Conservation (phyloP, 164 flowering plant genomes). For the Nymphaea colorata region DNA sequence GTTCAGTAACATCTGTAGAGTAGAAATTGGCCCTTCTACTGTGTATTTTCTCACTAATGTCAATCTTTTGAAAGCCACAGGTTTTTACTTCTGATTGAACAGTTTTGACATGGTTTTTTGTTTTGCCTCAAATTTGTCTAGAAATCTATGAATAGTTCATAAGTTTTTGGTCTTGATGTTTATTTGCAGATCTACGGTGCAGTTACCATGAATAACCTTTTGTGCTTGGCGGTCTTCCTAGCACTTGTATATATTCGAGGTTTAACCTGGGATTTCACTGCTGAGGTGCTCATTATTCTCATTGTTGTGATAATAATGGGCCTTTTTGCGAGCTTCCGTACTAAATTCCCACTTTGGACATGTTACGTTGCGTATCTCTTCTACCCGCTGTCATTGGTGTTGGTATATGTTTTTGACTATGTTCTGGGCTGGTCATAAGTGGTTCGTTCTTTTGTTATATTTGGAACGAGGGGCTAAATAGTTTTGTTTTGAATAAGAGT, state of each 20-base stretch:
- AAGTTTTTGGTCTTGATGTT: too few relatives aligned
- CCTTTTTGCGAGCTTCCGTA: slow-evolving; percentile 46
- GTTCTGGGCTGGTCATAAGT: slow-evolving; percentile 51
- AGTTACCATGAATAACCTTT: slow-evolving; percentile 65
- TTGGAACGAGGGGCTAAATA: too few relatives aligned
- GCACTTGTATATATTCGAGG: slow-evolving; percentile 51
- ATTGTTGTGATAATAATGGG: slow-evolving; percentile 62
- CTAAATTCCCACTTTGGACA: slow-evolving; percentile 71
- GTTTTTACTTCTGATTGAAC: too few relatives aligned
- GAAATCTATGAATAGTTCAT: too few relatives aligned
- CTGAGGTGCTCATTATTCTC: slow-evolving; percentile 59
- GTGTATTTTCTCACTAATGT: too few relatives aligned
- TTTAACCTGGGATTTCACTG: slow-evolving; percentile 72
- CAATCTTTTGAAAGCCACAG: too few relatives aligned
- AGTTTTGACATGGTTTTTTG: too few relatives aligned
- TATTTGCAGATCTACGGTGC: slow-evolving; percentile 54
- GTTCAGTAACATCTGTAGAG: too few relatives aligned
- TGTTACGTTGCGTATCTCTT: slow-evolving; percentile 38
- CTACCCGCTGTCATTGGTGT: slow-evolving; percentile 57
- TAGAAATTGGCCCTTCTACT: too few relatives aligned
- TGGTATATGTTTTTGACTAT: slow-evolving; percentile 70
- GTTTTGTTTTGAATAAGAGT: too few relatives aligned
- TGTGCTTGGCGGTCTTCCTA: slow-evolving; percentile 57
- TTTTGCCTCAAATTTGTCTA: too few relatives aligned
- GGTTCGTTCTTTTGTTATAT: too few relatives aligned